Percentiles rank a stretch among this genome's conserved stretches.
phyloP scores from a whole-genome alignment of 495 filamentous ascomycete genomes.

The Penicillium taxi region DNA sequence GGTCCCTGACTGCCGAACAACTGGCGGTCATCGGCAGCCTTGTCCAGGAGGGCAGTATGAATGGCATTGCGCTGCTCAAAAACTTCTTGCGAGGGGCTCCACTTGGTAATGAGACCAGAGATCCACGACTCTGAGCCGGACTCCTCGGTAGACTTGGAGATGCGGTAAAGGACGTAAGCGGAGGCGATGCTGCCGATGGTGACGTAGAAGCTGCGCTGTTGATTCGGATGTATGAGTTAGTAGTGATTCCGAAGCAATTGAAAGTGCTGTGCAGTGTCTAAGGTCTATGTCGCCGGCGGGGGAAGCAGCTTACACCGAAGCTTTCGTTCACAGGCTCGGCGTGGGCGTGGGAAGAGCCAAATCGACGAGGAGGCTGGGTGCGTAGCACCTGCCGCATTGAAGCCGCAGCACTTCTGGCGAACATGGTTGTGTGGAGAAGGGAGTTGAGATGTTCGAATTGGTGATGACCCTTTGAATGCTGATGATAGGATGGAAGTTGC shows the following conservation, averaged over 20 bases:
- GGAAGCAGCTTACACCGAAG: conserved; percentile 51
- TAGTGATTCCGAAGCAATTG: conserved; percentile 8
- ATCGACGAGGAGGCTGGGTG: conserved; percentile 38
- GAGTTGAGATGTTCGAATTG: conserved; percentile 22
- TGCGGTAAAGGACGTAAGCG: conserved; percentile 48
- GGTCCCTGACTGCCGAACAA: conserved; percentile 51
- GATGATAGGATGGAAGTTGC: conserved; percentile 26
- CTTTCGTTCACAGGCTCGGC: conserved; percentile 52
- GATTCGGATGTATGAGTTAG: conserved; percentile 11
- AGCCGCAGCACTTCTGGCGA: conserved; percentile 37
- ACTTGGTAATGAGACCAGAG: conserved; percentile 51
- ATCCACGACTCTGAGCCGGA: conserved; percentile 45
- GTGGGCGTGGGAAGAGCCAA: conserved; percentile 39
- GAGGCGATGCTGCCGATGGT: conserved; percentile 51
- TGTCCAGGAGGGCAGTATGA: conserved; percentile 58
- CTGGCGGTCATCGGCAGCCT: conserved; percentile 59
- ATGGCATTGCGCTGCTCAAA: conserved; percentile 54
- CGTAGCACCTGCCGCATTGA: conserved; percentile 38
- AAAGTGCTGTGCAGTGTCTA: too few relatives aligned
- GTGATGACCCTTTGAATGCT: conserved; percentile 23
- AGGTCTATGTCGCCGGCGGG: conserved; percentile 15
- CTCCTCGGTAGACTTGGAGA: conserved; percentile 37
- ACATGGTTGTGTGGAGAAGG: conserved; percentile 33
- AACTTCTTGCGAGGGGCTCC: conserved; percentile 35
- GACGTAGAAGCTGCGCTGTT: conserved; percentile 60